A percentile compares a stretch with the other conserved stretches of the same genome.
Conservation (phyloP, 306 rosid species). For the Cucurbita moschata region DNA sequence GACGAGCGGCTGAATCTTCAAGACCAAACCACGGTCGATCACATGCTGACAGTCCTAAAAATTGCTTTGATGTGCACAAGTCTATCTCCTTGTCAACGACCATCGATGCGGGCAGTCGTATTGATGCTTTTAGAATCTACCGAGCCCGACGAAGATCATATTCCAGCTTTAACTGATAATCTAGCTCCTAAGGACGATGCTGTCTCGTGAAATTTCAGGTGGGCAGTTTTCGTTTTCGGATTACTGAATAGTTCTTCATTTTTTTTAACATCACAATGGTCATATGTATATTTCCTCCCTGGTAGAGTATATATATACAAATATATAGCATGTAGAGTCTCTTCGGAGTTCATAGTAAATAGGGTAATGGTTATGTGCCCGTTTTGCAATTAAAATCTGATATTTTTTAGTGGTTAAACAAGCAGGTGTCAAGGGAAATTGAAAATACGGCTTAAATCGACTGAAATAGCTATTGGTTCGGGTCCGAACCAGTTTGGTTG, state of each 20-base stretch:
- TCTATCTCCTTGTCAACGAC: constrained; percentile 49
- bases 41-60: constrained; percentile 71
- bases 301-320: not conserved
- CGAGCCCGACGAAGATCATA: constrained; percentile 36
- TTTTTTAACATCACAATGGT: not conserved
- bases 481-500: not conserved
- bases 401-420: not conserved
- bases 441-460: not conserved
- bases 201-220: not conserved
- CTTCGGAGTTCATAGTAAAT: not conserved
- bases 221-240: not conserved
- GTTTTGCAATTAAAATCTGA: not conserved
- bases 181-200: constrained; percentile 24
- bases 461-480: not conserved
- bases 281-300: not conserved
- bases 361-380: not conserved
- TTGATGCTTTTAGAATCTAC: constrained; percentile 65
- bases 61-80: constrained; percentile 80
- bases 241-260: constrained; percentile 1
- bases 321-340: not conserved
- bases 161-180: constrained; percentile 28
- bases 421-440: not conserved
- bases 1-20: constrained; percentile 57
- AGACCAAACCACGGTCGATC: constrained; percentile 36
- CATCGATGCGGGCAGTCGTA: constrained; percentile 71